Evolutionary conservation across 116 monocot species (phyloP), one percentile per base, ranked within the genome.

Genomic region (Posidonia oceanica): DNA sequence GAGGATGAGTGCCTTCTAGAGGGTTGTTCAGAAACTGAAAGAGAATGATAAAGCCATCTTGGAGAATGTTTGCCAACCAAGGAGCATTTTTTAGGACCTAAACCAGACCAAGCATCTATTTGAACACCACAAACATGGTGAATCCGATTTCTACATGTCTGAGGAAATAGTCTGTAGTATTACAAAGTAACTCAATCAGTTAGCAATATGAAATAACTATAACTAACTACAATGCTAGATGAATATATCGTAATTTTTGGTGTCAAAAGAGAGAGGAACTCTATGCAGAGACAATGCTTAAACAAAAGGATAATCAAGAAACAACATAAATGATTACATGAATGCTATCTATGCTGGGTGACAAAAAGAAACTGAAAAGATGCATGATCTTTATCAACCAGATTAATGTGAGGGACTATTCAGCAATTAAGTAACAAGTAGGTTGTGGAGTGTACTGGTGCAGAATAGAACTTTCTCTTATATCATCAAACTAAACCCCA

Each of bases 1-100:
- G 83, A 68, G 65, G 85, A 85, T 63, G 82, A 81, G 69, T 78
- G 59, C 51, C 61, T 73, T 64, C 78, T 68, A 39, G 76, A 76
- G 54, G 74, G 56, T 53, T 54, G 64, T 60, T 68, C 78, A 38
- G 54, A 39, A 11, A 65, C 16, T 38, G 59, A 59, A 38, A 69
- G 74, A 73, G 71, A 65, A n/a, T 4, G 69, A 71, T 75, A 69
- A 73, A 64, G 21, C 72, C 61, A 70, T 69, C 75, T 60, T 21
- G 57, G 65, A 52, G 15, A 40, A 69, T 44, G 69, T 73, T 87
- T 78, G 37, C 67, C 37, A 40, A 76, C 67, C n/a, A 69, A 57
- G 14, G 67, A 42, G 21, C 76, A 79, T 70, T 72, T 80, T 59
- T 61, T 51, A 38, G 55, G 18, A 72, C 36, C 39, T 53, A 66